Base-by-base conservation (phyloP, 352 stramenopile species). In the Phytophthora sansomeana region DNA sequence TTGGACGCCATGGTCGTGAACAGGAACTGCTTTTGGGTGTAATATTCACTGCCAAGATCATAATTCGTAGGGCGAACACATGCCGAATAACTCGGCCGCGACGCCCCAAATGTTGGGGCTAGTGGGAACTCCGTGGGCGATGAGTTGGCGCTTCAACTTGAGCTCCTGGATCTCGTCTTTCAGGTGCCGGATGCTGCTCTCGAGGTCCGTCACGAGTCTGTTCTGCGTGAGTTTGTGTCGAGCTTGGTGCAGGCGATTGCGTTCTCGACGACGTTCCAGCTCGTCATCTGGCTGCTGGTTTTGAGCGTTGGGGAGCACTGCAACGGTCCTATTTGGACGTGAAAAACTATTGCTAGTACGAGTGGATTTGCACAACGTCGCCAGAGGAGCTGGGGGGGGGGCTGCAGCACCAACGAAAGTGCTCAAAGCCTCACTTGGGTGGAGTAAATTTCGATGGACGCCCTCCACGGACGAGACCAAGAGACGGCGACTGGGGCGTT, bases 21-120 rank as follows among this genome's bases (percentile, higher is more conserved):
- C n/a, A n/a, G n/a, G n/a, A n/a, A n/a, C n/a, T n/a, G n/a, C n/a
- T n/a, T 28, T 29, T 60, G 53, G 2, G 21, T 28, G 19, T 60
- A 6, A n/a, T n/a, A n/a, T n/a, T n/a, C n/a, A n/a, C n/a, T n/a
- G n/a, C n/a, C n/a, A n/a, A n/a, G n/a, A n/a, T n/a, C n/a, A n/a
- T n/a, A n/a, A n/a, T n/a, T n/a, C n/a, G n/a, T n/a, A n/a, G n/a
- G n/a, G 6, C 13, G 28, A 16, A 32, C 51, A 60, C 39, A 60
- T 39, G 9, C 53, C 26, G 10, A 60, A 60, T 14, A 51, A 60
- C 53, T 60, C 53, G n/a, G 53, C 39, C 6, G 53, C 53, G 2
- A 60, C 41, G 10, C 44, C 51, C 53, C 53, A 60, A 1, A 43
- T 21, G 9, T 36, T 60, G 16, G 43, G 13, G n/a, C n/a, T 43